Conservation (phyloP, 495 filamentous ascomycete species). For the Podospora bellae-mahoneyi region DNA sequence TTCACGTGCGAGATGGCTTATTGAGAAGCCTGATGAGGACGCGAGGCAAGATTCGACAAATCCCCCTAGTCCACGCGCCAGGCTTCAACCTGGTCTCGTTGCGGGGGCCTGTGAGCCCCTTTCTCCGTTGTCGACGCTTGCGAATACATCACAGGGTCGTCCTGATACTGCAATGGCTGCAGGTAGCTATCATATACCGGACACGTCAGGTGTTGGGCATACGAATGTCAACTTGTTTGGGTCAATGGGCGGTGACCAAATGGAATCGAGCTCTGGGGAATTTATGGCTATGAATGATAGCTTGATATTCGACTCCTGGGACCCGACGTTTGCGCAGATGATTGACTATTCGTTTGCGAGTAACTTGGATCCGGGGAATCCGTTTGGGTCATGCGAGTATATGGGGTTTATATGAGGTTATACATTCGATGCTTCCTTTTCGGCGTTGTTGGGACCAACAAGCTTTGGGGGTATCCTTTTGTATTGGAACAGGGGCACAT, state of each 20-base stretch:
- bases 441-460: too few species aligned
- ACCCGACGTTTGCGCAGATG: slow-evolving; percentile 22
- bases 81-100: background rate
- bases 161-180: too few species aligned
- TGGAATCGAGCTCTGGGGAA: background rate
- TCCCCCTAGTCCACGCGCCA: background rate
- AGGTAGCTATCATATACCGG: too few species aligned
- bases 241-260: background rate
- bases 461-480: too few species aligned
- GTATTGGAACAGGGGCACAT: too few species aligned
- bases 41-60: background rate
- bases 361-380: slow-evolving; percentile 21
- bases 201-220: too few species aligned
- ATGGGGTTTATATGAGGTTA: slow-evolving; percentile 1
- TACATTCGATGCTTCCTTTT: too few species aligned
- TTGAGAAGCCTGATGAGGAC: background rate
- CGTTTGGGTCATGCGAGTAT: slow-evolving; percentile 24
- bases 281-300: slow-evolving; percentile 16
- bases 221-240: background rate
- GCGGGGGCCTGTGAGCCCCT: too few species aligned
- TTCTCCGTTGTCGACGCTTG: too few species aligned
- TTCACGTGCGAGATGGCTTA: background rate
- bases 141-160: too few species aligned
- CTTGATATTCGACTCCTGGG: slow-evolving; percentile 18
- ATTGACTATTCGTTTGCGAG: slow-evolving; percentile 22